Evolutionary conservation across 192 early-diverging fungal genomes (phyloP).

Genomic region (Umbelopsis ramanniana): DNA sequence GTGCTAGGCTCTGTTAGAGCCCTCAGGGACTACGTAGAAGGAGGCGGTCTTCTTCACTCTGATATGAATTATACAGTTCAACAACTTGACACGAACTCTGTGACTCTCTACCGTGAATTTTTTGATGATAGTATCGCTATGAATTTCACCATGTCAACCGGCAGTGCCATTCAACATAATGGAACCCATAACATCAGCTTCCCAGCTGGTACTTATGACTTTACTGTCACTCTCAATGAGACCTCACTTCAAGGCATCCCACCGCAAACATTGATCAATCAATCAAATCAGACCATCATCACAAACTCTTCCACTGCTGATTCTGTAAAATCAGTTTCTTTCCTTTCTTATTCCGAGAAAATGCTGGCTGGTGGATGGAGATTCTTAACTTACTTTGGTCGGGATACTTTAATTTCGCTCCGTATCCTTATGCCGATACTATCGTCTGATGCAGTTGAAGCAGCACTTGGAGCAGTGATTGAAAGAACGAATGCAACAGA

Average conservation of each 20-base stretch:
- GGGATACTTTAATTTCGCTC: constrained; percentile 14
- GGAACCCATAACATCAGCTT: background rate
- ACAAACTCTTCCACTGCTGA: constrained; percentile 8
- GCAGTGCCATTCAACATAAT: background rate
- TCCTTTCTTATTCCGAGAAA: constrained; percentile 12
- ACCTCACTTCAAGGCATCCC: constrained; percentile 7
- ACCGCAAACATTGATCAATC: background rate
- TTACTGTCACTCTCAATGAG: constrained; percentile 18
- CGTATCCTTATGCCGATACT: constrained; percentile 4
- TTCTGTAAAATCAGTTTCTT: background rate
- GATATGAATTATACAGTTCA: constrained; percentile 10
- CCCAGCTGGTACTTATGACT: background rate
- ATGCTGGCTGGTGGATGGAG: constrained; percentile 20
- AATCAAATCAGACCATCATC: background rate
- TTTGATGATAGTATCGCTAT: constrained; percentile 14
- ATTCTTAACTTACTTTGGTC: constrained; percentile 21
- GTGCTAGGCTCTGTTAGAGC: constrained; percentile 15
- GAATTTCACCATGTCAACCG: constrained; percentile 20
- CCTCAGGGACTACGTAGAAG: constrained; percentile 18
- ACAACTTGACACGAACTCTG: background rate
- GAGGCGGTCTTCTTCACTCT: background rate
- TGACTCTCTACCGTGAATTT: constrained; percentile 9
- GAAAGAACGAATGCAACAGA: constrained; percentile 9
- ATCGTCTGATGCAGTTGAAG: background rate
- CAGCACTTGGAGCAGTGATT: constrained; percentile 4